Conservation (phyloP, 176 grass and related monocot genomes). For the Avena eriantha region DNA sequence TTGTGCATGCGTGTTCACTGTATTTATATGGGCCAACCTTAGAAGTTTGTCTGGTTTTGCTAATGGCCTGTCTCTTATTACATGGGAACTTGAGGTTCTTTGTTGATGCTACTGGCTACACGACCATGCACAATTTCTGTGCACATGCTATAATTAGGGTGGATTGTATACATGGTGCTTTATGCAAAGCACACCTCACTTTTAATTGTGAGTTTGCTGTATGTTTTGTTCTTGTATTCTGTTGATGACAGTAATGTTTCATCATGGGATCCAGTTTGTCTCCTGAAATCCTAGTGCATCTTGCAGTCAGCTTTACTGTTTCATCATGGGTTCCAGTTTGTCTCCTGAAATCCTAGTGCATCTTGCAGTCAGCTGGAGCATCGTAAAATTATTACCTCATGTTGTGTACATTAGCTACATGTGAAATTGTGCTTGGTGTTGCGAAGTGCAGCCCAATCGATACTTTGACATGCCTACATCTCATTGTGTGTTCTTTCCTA, state of each 20-base stretch:
- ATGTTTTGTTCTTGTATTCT: constrained; percentile 31
- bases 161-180: constrained; percentile 27
- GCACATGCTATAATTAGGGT: constrained; percentile 17
- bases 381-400: constrained; percentile 23
- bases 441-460: constrained; percentile 16
- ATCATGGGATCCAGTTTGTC: not conserved
- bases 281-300: constrained; percentile 17
- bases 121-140: constrained; percentile 7
- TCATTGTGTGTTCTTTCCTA: not conserved
- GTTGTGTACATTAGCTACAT: constrained; percentile 10
- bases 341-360: constrained; percentile 14
- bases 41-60: not conserved
- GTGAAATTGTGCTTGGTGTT: constrained; percentile 1
- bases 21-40: not conserved
- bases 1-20: not conserved
- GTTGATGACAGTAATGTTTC: not conserved
- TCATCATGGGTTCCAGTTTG: not conserved
- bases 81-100: constrained; percentile 19
- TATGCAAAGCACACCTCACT: not conserved
- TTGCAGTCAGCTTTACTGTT: constrained; percentile 19
- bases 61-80: not conserved
- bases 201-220: not conserved
- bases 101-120: constrained; percentile 4
- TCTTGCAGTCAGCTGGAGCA: constrained; percentile 29
- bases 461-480: not conserved